phyloP scores from a whole-genome alignment of 768 basidiomycete species.

The Amanita brunnescens region DNA sequence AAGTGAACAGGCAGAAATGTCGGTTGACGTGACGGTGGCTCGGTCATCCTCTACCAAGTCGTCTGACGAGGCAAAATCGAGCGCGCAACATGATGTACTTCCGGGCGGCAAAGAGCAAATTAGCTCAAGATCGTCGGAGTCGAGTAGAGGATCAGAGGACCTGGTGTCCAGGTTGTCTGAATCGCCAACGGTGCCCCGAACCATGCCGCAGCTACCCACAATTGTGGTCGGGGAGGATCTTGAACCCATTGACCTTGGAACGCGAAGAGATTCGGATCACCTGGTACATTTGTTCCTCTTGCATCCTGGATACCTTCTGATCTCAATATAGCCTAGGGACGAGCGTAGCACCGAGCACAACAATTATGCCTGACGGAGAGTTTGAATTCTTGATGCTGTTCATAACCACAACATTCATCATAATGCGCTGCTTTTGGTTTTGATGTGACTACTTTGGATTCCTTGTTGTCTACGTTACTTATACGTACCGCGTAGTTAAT shows the following conservation, averaged over 20 bases:
- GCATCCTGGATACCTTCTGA: not conserved
- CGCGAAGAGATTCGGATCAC: conserved; percentile 3
- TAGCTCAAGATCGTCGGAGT: not conserved
- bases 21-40: not conserved
- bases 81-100: not conserved
- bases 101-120: not conserved
- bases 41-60: conserved; percentile 2
- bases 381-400: not conserved
- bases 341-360: not conserved
- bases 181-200: conserved; percentile 1
- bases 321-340: not conserved
- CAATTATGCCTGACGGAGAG: not conserved
- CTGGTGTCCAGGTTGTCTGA: not conserved
- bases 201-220: conserved; percentile 7
- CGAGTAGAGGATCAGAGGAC: not conserved
- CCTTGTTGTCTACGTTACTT: not conserved
- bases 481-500: conserved; percentile 3
- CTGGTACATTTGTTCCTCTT: not conserved
- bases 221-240: conserved; percentile 7
- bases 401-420: too few relatives aligned
- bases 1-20: not conserved
- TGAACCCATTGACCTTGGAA: conserved; percentile 1
- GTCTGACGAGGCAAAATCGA: not conserved
- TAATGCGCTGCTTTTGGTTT: not conserved
- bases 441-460: not conserved